Conservation (phyloP, 164 flowering plant genomes). For the Buxus sempervirens region DNA sequence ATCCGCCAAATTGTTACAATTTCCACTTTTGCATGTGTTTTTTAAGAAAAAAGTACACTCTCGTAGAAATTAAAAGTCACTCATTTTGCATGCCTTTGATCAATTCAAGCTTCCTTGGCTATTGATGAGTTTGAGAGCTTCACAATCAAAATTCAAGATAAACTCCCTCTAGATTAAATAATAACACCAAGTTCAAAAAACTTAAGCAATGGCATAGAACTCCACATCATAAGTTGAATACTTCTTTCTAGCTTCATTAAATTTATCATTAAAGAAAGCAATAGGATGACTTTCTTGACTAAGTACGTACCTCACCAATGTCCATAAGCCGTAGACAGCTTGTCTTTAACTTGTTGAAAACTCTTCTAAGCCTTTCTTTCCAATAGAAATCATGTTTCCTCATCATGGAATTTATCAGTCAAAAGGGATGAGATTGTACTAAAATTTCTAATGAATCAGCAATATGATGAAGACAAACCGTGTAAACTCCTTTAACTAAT, state of each 20-base stretch:
- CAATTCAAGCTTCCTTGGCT: too few relatives aligned
- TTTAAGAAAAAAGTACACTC: too few relatives aligned
- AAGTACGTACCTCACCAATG: neutral
- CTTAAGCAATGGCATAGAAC: neutral
- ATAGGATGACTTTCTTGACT: neutral
- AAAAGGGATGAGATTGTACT: neutral
- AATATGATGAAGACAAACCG: neutral
- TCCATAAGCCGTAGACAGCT: neutral
- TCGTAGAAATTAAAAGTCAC: too few relatives aligned
- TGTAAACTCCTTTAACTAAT: neutral
- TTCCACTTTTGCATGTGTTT: too few relatives aligned
- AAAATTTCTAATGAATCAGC: neutral
- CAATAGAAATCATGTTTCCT: neutral
- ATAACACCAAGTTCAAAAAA: neutral
- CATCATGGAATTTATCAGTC: neutral
- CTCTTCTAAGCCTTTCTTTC: neutral
- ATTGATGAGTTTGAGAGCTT: too few relatives aligned
- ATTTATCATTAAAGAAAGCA: neutral
- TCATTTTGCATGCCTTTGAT: too few relatives aligned
- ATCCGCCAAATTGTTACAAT: too few relatives aligned
- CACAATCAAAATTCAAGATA: too few relatives aligned
- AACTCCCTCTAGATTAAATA: too few relatives aligned
- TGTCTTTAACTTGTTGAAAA: neutral
- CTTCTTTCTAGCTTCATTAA: neutral
- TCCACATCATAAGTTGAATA: neutral